Evolutionary conservation across 106 monocot species (phyloP), one percentile per base, ranked within the genome.

Genomic region (Allium cepa): DNA sequence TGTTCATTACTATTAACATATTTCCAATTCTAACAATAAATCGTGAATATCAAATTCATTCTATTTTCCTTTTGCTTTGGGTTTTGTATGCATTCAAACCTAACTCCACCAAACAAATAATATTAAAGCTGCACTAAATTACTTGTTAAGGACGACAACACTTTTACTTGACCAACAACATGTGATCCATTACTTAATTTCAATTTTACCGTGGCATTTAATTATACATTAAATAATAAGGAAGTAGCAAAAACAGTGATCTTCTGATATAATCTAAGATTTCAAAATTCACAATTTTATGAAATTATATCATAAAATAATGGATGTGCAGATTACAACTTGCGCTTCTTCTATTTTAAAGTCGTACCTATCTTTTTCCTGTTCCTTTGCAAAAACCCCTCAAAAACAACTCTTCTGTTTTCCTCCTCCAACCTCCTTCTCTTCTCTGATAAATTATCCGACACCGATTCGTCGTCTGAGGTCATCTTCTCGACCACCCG

Each of bases 301-400:
- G 12, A 6, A 53, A 53, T 53, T 53, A 36, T 36, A 36, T 36
- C 36, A 36, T 36, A 36, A 36, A 36, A 36, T 36, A 36, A 36
- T 36, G 36, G 36, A 4, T 36, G 36, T 36, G 36, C 36, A 36
- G 36, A 36, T 36, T 36, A 36, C 36, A 36, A 36, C 36, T 36
- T 36, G 36, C 36, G 4, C 36, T 36, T 36, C 4, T 46, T 63
- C n/a, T 46, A 46, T 63, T 53, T 51, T 49, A 50, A 67, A 53
- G 50, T 53, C 13, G 11, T 26, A 51, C 36, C 36, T 3, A 45
- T 36, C 1, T 1, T 3, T 18, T 70, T 57, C 45, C 62, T 27
- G 49, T 53, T 72, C 50, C 77, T 72, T 48, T 58, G 59, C 45
- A 78, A 58, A 50, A 78, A 57, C 3, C 77, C 77, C 64, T 78